Percentiles rank a stretch among this genome's conserved stretches.
phyloP scores from a whole-genome alignment of 1,139 yeast genomes.

The Yamadazyma oceani region DNA sequence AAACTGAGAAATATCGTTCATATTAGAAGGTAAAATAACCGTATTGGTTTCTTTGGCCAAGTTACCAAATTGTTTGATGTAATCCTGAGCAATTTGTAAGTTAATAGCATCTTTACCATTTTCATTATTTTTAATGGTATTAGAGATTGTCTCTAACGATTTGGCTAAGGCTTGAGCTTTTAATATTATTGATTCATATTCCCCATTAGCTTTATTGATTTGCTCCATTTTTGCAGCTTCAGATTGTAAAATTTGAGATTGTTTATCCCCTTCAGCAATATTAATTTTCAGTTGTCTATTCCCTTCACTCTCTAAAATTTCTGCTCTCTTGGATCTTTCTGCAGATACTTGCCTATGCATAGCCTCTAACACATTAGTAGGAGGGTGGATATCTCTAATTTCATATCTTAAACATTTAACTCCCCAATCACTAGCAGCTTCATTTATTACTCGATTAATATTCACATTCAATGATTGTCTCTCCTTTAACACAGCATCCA shows the following conservation, averaged over 20 bases:
- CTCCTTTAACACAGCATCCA: constrained; percentile 76
- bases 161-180: constrained; percentile 78
- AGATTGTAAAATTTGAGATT: constrained; percentile 65
- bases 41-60: constrained; percentile 82
- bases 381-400: constrained; percentile 87
- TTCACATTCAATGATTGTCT: constrained; percentile 70
- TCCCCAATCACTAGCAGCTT: constrained; percentile 87
- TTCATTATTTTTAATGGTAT: constrained; percentile 65
- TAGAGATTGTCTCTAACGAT: constrained; percentile 63
- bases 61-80: constrained; percentile 78
- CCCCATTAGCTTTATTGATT: constrained; percentile 69
- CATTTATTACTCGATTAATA: constrained; percentile 78
- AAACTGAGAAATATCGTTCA: constrained; percentile 72
- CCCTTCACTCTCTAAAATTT: constrained; percentile 85
- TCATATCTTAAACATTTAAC: constrained; percentile 82
- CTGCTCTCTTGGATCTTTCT: constrained; percentile 83
- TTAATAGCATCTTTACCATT: constrained; percentile 77
- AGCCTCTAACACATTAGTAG: constrained; percentile 81
- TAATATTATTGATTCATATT: constrained; percentile 63
- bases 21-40: constrained; percentile 71
- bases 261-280: constrained; percentile 80
- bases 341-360: constrained; percentile 91
- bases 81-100: constrained; percentile 80
- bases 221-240: constrained; percentile 66
- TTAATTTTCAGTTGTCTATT: constrained; percentile 75